phyloP scores from a whole-genome alignment of 2,329 filamentous ascomycete genomes.

The Botrytis squamosa region DNA sequence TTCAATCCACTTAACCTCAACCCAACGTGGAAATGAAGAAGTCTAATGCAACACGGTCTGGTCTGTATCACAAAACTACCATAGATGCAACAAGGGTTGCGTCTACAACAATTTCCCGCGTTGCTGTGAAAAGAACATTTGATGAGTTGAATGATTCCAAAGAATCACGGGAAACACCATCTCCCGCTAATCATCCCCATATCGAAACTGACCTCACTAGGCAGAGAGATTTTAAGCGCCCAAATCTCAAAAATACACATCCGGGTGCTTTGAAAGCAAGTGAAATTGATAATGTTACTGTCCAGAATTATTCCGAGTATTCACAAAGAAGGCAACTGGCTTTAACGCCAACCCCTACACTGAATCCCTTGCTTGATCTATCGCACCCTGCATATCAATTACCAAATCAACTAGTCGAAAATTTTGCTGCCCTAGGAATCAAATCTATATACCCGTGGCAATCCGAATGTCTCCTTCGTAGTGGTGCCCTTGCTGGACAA shows the following conservation, averaged over 20 bases:
- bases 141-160: slow-evolving; percentile 20
- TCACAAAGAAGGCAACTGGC: slow-evolving; percentile 54
- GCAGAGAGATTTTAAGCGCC: slow-evolving; percentile 1
- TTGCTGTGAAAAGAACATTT: slow-evolving; percentile 32
- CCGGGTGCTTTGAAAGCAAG: slow-evolving; percentile 43
- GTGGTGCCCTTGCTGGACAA: slow-evolving; percentile 62
- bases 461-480: slow-evolving; percentile 67
- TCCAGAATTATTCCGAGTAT: slow-evolving; percentile 48
- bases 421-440: slow-evolving; percentile 67
- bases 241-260: slow-evolving; percentile 27
- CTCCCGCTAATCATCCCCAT: not conserved
- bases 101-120: slow-evolving; percentile 28
- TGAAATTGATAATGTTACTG: slow-evolving; percentile 45
- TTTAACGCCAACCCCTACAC: slow-evolving; percentile 52
- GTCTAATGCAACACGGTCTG: not conserved
- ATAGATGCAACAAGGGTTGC: slow-evolving; percentile 27
- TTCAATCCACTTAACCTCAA: not conserved
- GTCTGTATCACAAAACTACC: slow-evolving; percentile 30
- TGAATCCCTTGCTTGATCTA: slow-evolving; percentile 59
- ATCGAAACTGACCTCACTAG: not conserved
- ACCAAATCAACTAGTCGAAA: slow-evolving; percentile 58
- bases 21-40: not conserved
- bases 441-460: slow-evolving; percentile 77
- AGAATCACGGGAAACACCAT: not conserved
- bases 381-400: slow-evolving; percentile 63